Evolutionary conservation across 1,139 yeast genomes (phyloP).

Genomic region (Tardiomyces depauwii): DNA sequence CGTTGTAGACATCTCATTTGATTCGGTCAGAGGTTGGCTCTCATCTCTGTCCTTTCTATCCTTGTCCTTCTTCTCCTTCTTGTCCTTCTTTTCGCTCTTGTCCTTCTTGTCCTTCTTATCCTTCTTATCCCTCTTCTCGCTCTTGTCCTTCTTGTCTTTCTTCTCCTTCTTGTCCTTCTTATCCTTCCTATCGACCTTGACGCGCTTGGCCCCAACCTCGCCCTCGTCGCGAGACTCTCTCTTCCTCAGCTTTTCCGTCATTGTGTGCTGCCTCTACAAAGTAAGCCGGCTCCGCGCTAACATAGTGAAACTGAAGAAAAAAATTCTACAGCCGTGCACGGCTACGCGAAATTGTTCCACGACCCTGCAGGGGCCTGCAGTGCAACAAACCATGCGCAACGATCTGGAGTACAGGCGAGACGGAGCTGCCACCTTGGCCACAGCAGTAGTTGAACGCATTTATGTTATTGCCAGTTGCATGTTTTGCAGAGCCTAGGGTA

Average conservation of each 20-base stretch:
- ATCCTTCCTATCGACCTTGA: conserved; percentile 26
- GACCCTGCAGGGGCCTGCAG: no score
- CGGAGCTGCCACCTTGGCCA: no score
- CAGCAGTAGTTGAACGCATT: no score
- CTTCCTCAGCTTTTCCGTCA: conserved; percentile 1
- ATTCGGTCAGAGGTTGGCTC: conserved; percentile 10
- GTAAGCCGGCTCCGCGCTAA: background rate
- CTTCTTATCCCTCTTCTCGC: conserved; percentile 34
- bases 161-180: conserved; percentile 39
- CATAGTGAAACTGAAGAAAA: background rate
- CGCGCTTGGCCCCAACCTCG: conserved; percentile 2
- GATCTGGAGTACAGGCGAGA: no score
- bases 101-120: conserved; percentile 35
- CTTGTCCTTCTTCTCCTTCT: no score
- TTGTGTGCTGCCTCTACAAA: no score
- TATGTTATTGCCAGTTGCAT: no score
- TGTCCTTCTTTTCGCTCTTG: conserved; percentile 24
- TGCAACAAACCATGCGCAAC: no score
- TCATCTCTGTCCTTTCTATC: no score
- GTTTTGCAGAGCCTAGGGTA: no score
- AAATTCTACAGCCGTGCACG: no score
- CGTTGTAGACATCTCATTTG: conserved; percentile 3
- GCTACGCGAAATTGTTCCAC: no score
- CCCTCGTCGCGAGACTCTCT: conserved; percentile 3
- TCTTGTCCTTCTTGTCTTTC: conserved; percentile 26